Conservation (phyloP, 805 yeast genomes). For the Starmerella khaoyaiensis region DNA sequence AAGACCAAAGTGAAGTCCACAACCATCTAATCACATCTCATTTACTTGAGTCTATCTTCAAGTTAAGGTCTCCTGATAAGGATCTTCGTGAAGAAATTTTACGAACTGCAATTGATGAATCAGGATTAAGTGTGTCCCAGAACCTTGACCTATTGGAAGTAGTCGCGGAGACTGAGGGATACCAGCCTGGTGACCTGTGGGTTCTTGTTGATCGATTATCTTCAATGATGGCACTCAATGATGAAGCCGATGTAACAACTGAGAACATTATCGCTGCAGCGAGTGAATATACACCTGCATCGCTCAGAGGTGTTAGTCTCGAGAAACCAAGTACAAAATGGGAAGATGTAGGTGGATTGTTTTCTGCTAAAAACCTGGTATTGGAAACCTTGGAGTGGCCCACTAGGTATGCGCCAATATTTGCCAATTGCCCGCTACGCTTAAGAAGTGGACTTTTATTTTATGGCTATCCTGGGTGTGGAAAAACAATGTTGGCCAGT, state of each 20-base stretch:
- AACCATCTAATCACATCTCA: conserved; percentile 51
- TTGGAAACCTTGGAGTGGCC: conserved; percentile 96
- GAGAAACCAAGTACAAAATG: conserved; percentile 66
- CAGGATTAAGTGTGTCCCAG: conserved; percentile 29
- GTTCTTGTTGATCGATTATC: conserved; percentile 49
- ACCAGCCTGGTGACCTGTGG: conserved; percentile 68
- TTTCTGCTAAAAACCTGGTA: conserved; percentile 58
- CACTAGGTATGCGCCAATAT: conserved; percentile 89
- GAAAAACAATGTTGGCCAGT: conserved; percentile 83
- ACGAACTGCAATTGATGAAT: conserved; percentile 30
- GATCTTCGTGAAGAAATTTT: conserved; percentile 41
- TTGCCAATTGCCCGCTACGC: conserved; percentile 73
- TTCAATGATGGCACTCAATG: conserved; percentile 11
- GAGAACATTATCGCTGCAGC: conserved; percentile 43
- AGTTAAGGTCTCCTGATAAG: conserved; percentile 58
- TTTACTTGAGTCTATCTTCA: conserved; percentile 48
- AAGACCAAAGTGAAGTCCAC: conserved; percentile 54
- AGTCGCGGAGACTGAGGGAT: conserved; percentile 71
- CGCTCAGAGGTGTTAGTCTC: conserved; percentile 72
- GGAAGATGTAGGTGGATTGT: conserved; percentile 82
- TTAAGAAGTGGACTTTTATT: conserved; percentile 78
- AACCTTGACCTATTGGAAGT: conserved; percentile 31
- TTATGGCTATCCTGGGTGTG: conserved; percentile 97
- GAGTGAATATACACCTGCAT: conserved; percentile 63
- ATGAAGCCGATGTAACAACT: conserved; percentile 9